Base-by-base conservation (phyloP, 805 yeast species). In the Yarrowia osloensis region DNA sequence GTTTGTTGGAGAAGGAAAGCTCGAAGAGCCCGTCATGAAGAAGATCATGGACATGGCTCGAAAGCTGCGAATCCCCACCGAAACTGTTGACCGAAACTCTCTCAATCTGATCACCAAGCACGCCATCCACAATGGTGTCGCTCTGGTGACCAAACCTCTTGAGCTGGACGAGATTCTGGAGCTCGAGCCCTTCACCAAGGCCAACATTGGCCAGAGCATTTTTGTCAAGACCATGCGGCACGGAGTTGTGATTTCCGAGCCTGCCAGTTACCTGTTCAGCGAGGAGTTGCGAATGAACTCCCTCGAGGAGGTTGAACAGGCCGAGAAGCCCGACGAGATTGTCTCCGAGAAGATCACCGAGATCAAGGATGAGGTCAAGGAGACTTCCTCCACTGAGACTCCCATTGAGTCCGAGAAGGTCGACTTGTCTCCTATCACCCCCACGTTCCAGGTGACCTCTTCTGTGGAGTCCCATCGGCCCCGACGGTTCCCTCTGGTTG, bases 101-200 rank as follows among this genome's bases (percentile, higher is more conserved):
- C 76, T 91, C 71, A 88, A 89, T 71, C 74, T 79, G 7, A 74
- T 90, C 71, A 82, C 91, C 26, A 80, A 83, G 31, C 84, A 86
- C 71, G 93, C 87, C 7, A 90, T 89, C 13, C 97, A 91, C 77
- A 91, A 92, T 75, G 94, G 94, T 19, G 81, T 86, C 29, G 94
- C 89, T 0, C 73, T 90, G 61, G 91, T 88, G 72, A 84, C 94
- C 0, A 84, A 84, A 69, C 85, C 86, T 8, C 72, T 88, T 0
- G 70, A 76, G 62, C 71, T 79, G 69, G 69, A 81, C 70, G 68
- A 75, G 66, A 65, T 75, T 73, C 17, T 68, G 2, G 68, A 69
- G 35, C 72, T 83, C 39, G 82, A 81, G 1, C 69, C 68, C 6
- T 65, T 31, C 29, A 65, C 40, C 4, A 33, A 29, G 44, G 65